Evolutionary conservation across 345 rosid species (phyloP).

Genomic region (Pugionium dolabratum): DNA sequence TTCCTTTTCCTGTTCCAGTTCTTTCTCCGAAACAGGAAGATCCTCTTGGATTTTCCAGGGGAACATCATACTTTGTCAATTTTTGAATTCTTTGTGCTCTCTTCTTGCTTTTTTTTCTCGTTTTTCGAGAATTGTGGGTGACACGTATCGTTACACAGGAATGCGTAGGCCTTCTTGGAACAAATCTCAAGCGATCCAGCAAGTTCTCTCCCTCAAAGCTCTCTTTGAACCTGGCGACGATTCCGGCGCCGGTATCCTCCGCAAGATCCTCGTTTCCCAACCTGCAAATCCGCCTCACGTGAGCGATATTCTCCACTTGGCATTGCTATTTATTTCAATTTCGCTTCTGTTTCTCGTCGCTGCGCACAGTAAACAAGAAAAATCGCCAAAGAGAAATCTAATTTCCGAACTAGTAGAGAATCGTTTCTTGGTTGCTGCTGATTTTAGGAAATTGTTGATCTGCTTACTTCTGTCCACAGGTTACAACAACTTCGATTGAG

Average conservation of each 20-base stretch:
- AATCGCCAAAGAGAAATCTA: too few relatives aligned
- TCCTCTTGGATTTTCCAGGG: conserved; percentile 25
- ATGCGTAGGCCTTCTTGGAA: conserved; percentile 98
- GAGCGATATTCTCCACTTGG: conserved; percentile 4
- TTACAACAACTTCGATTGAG: conserved; percentile 49
- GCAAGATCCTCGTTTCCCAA: conserved; percentile 58
- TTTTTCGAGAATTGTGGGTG: conserved; percentile 36
- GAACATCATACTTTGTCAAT: too few relatives aligned
- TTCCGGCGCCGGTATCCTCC: conserved; percentile 59
- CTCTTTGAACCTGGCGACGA: conserved; percentile 64
- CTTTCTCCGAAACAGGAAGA: conserved; percentile 29
- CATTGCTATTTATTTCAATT: too few relatives aligned
- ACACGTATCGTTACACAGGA: conserved; percentile 67
- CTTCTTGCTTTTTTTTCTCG: neutral
- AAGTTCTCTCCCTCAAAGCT: conserved; percentile 85
- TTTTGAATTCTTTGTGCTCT: neutral
- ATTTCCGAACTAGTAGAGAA: too few relatives aligned
- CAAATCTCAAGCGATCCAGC: conserved; percentile 98
- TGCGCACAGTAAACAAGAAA: too few relatives aligned
- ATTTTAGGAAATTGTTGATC: neutral
- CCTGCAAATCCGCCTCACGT: conserved; percentile 49
- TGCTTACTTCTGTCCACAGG: conserved; percentile 41
- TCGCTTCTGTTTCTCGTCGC: too few relatives aligned
- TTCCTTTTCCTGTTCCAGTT: conserved; percentile 15
- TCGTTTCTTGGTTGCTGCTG: too few relatives aligned